These are phyloP conservation scores for Aspergillus phoenicis DNA, from an alignment of 2,329 filamentous ascomycete species.

Conservation along the genomic window DNA sequence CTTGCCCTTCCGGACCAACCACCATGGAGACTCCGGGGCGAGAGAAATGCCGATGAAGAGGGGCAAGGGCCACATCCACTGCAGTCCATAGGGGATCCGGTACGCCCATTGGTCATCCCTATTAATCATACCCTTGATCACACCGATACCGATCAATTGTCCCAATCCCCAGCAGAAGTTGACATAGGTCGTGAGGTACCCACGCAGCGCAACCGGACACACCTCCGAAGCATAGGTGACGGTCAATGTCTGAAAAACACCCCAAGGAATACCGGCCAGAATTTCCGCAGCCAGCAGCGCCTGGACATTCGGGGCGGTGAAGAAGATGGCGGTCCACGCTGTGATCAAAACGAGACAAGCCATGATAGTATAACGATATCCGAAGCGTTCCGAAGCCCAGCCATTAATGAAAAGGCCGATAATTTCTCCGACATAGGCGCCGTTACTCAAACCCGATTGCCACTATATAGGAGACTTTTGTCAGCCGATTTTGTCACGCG, in stretches of 20 bases:
- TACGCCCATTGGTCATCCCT: conserved; percentile 55
- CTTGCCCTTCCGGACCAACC: conserved; percentile 51
- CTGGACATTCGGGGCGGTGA: conserved; percentile 53
- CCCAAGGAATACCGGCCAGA: conserved; percentile 55
- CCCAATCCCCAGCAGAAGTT: conserved; percentile 53
- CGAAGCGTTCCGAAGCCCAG: conserved; percentile 54
- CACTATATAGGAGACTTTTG: conserved; percentile 33
- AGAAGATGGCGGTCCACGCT: conserved; percentile 54
- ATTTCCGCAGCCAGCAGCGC: conserved; percentile 54
- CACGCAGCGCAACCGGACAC: conserved; percentile 49
- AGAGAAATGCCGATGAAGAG: conserved; percentile 51
- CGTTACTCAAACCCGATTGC: conserved; percentile 51
- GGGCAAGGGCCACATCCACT: conserved; percentile 58
- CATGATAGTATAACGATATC: conserved; percentile 56
- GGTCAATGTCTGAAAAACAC: conserved; percentile 54
- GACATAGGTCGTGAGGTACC: conserved; percentile 51
- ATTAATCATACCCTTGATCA: conserved; percentile 52
- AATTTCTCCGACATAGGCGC: conserved; percentile 49
- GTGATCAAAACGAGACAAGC: conserved; percentile 49
- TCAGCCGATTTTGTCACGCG: conserved; percentile 19
- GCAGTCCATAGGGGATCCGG: conserved; percentile 54
- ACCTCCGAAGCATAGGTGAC: conserved; percentile 53
- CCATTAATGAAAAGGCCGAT: conserved; percentile 57
- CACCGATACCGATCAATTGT: conserved; percentile 55
- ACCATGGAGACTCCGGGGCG: conserved; percentile 56